These are phyloP conservation scores for Fusarium armeniacum DNA, from an alignment of 2,329 filamentous ascomycete species.

Conservation along the genomic window DNA sequence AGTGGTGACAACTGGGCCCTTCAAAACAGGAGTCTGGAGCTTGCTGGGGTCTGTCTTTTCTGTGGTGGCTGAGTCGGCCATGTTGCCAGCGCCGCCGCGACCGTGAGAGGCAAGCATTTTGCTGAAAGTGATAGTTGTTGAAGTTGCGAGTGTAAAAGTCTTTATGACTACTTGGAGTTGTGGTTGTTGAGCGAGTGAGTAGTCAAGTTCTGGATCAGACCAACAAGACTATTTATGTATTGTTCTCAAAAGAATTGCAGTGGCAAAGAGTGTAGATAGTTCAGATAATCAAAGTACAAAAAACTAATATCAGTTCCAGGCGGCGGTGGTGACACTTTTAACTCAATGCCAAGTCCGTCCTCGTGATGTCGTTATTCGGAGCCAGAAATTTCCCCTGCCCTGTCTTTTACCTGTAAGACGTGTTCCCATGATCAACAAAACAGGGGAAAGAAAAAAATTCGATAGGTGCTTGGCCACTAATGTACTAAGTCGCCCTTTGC, in stretches of 20 bases:
- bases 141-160: not conserved
- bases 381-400: slow-evolving; percentile 29
- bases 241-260: slow-evolving; percentile 1
- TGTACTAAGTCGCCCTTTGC: slow-evolving; percentile 26
- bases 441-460: slow-evolving; percentile 34
- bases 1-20: slow-evolving; percentile 86
- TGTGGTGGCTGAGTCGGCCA: slow-evolving; percentile 67
- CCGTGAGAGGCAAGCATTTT: slow-evolving; percentile 74
- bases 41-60: slow-evolving; percentile 71
- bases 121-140: not conserved
- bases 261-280: not conserved
- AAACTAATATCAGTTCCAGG: slow-evolving; percentile 1
- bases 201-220: slow-evolving; percentile 1
- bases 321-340: slow-evolving; percentile 36
- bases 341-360: slow-evolving; percentile 39
- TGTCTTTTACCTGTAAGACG: slow-evolving; percentile 13
- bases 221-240: not conserved
- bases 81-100: slow-evolving; percentile 84
- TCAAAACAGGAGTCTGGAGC: slow-evolving; percentile 86
- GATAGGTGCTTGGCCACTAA: slow-evolving; percentile 19
- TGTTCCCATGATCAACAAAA: slow-evolving; percentile 45
- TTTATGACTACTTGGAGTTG: not conserved
- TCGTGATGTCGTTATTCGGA: slow-evolving; percentile 42
- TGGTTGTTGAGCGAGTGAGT: not conserved
- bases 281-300: not conserved